Evolutionary conservation across 1,284 basidiomycete genomes (phyloP).

Genomic region (Malassezia globosa): DNA sequence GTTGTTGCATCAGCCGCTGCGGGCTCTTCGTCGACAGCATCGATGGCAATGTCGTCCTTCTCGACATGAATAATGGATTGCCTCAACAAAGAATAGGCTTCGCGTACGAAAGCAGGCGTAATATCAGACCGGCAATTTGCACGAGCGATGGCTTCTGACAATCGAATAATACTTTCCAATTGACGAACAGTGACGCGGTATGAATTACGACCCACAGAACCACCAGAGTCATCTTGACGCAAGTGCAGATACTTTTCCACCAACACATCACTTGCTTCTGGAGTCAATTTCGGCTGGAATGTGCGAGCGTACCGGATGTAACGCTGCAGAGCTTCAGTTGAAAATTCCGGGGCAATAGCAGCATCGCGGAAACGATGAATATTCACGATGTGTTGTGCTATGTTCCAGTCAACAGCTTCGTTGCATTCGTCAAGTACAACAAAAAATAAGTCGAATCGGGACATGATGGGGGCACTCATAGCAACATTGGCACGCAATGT

Average conservation of each 20-base stretch:
- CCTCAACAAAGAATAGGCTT: slow-evolving; percentile 81
- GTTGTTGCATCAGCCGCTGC: neutral
- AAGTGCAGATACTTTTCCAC: slow-evolving; percentile 91
- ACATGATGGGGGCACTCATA: slow-evolving; percentile 99
- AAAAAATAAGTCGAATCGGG: slow-evolving; percentile 95
- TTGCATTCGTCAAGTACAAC: slow-evolving; percentile 97
- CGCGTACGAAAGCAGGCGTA: slow-evolving; percentile 74
- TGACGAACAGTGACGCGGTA: slow-evolving; percentile 94
- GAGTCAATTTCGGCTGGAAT: slow-evolving; percentile 73
- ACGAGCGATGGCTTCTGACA: slow-evolving; percentile 90
- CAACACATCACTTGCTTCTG: slow-evolving; percentile 78
- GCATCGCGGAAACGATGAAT: slow-evolving; percentile 91
- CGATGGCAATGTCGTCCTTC: slow-evolving; percentile 94
- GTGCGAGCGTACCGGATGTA: slow-evolving; percentile 95
- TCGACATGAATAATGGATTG: slow-evolving; percentile 99
- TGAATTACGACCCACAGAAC: slow-evolving; percentile 64
- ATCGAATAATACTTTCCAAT: slow-evolving; percentile 89
- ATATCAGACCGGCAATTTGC: slow-evolving; percentile 80
- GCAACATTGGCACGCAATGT: slow-evolving; percentile 86
- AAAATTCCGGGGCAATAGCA: slow-evolving; percentile 89
- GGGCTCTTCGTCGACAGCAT: slow-evolving; percentile 56
- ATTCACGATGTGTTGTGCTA: slow-evolving; percentile 94
- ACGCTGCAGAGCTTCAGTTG: slow-evolving; percentile 85
- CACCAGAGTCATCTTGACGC: slow-evolving; percentile 71
- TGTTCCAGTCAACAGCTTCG: slow-evolving; percentile 78